Evolutionary conservation across 2,329 filamentous ascomycete genomes (phyloP).

Genomic region (Pyrenochaeta sp.): DNA sequence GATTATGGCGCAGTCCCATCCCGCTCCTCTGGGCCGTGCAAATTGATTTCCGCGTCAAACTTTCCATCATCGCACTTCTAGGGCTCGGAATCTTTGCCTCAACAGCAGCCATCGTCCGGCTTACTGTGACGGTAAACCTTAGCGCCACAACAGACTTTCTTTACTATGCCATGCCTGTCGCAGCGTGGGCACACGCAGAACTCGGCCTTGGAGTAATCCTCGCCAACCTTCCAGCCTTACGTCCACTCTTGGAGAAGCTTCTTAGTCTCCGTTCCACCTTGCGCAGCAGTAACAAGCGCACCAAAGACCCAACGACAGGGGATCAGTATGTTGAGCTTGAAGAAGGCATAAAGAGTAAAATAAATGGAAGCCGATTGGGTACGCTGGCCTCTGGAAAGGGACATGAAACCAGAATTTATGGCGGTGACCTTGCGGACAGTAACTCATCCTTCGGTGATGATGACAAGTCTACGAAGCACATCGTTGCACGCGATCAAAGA

Average conservation of each 20-base stretch:
- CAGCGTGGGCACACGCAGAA: conserved; percentile 21
- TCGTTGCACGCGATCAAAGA: background rate
- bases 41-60: conserved; percentile 28
- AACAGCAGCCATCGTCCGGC: conserved; percentile 43
- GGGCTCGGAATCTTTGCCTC: conserved; percentile 25
- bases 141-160: conserved; percentile 18
- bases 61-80: conserved; percentile 25
- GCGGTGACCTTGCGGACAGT: conserved; percentile 13
- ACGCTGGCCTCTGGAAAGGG: conserved; percentile 1
- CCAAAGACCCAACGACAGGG: conserved; percentile 7
- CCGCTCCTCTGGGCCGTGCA: conserved; percentile 32
- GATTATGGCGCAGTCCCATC: conserved; percentile 19
- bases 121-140: conserved; percentile 47
- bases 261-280: conserved; percentile 17
- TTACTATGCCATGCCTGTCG: conserved; percentile 22
- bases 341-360: conserved; percentile 1
- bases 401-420: conserved; percentile 16
- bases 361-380: conserved; percentile 1
- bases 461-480: conserved; percentile 2
- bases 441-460: conserved; percentile 11
- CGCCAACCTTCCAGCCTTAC: conserved; percentile 20
- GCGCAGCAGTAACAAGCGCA: conserved; percentile 5
- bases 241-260: conserved; percentile 20
- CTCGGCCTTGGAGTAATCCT: conserved; percentile 18
- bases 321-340: conserved; percentile 17